Evolutionary conservation across 768 basidiomycete species (phyloP), one percentile per base, ranked within the genome.

Genomic region (Trametes gibbosa): DNA sequence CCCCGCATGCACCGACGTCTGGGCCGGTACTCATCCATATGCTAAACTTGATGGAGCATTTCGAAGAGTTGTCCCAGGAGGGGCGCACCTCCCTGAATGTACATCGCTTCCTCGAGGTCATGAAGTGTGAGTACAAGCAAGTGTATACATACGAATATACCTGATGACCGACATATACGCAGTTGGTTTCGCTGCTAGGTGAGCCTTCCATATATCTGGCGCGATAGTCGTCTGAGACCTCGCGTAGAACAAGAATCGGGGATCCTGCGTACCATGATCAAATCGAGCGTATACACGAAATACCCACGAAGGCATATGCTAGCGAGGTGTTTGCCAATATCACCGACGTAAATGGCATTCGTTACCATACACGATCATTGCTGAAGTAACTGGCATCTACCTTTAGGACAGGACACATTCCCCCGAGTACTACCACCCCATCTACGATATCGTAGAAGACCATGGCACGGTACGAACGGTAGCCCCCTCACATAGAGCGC

Each of bases 1-100:
- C 93, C 0, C 81, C 89, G 0, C 83, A 86, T 66, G 87, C 92
- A 13, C 97, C 97, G 5, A 86, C 89, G 9, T 89, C 89, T 12
- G 95, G 96, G 5, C 87, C 91, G 7, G 91, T 90, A n/a, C 75
- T 98, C 41, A 74, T 97, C 40, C 89, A 93, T 69, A 89, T 98
- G 81, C 76, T 98, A n/a, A 97, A 98, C 69, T 70, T 95, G 19
- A 74, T 96, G 46, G 95, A 97, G 68, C 78, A 81, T n/a, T 98
- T 82, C 67, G 75, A 79, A 51, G 66, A 79, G 37, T 72, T 82
- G 34, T 63, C 79, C 17, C 74, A 75, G 24, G 73, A 71, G 25
- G 84, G 84, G 45, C 72, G 77, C 62, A 85, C 79, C n/a, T 77
- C 79, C 0, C 69, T 92, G 16, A 89, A 85, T 63, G 77, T 83